Percentiles rank a stretch among this genome's conserved stretches.
Conservation (phyloP, 495 filamentous ascomycete species). For the Neurospora tetrasperma region DNA sequence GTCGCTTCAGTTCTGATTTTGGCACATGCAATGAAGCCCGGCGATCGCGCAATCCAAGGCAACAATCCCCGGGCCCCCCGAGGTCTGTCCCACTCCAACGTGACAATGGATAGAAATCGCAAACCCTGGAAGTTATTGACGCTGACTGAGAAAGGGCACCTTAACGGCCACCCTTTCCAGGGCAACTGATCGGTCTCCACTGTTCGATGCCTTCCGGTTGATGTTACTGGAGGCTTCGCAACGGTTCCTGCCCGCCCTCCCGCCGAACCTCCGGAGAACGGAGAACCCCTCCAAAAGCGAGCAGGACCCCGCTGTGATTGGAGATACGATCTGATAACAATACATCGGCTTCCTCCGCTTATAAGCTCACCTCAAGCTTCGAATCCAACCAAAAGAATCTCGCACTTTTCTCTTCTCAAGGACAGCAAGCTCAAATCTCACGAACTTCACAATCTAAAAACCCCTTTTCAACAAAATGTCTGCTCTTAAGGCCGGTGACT, state of each 20-base stretch:
- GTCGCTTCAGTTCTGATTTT: not conserved
- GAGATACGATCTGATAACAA: not conserved
- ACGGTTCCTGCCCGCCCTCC: not conserved
- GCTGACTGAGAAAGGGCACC: not conserved
- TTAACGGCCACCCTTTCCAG: not conserved
- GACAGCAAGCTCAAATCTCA: not conserved
- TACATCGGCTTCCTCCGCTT: not conserved
- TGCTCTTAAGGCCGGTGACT: constrained; percentile 66
- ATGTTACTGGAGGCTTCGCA: not conserved
- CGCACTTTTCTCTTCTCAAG: not conserved
- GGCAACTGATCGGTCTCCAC: not conserved
- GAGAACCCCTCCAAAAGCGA: not conserved
- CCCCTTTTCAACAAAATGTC: constrained; percentile 44
- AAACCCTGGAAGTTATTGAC: not conserved
- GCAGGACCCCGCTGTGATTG: not conserved
- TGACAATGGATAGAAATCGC: not conserved
- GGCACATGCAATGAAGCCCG: not conserved
- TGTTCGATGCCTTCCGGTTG: not conserved
- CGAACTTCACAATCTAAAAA: not conserved
- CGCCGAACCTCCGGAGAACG: not conserved
- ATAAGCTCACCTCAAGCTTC: not conserved
- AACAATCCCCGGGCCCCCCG: not conserved
- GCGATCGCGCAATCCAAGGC: not conserved
- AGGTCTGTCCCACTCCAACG: not conserved
- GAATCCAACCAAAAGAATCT: not conserved